These are phyloP conservation scores for Russula virescens DNA, from an alignment of 768 basidiomycete species.

Conservation along the genomic window DNA sequence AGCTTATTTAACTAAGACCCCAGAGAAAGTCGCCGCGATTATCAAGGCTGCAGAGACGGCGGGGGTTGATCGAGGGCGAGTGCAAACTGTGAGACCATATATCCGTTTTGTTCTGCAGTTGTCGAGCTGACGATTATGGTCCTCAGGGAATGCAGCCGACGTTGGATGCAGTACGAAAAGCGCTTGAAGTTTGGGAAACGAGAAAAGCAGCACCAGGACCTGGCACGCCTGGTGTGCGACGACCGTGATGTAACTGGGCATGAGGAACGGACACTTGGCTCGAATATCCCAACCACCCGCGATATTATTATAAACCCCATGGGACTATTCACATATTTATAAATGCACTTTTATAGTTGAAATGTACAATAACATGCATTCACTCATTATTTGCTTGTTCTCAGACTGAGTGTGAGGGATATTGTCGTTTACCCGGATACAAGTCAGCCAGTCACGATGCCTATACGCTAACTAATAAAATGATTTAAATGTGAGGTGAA, in stretches of 20 bases:
- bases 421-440: too few relatives aligned
- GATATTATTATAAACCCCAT: constrained; percentile 17
- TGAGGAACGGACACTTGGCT: background rate
- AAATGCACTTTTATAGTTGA: background rate
- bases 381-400: background rate
- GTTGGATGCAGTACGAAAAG: constrained; percentile 66
- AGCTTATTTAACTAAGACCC: constrained; percentile 70
- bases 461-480: too few relatives aligned
- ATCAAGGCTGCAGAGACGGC: constrained; percentile 54
- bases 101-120: background rate
- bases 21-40: constrained; percentile 77
- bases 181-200: constrained; percentile 45
- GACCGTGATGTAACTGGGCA: background rate
- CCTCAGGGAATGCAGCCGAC: constrained; percentile 71
- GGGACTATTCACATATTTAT: constrained; percentile 7
- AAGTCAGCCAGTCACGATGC: too few relatives aligned
- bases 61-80: constrained; percentile 54
- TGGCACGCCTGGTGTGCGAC: constrained; percentile 6
- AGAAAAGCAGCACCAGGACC: constrained; percentile 20
- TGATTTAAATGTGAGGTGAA: too few relatives aligned
- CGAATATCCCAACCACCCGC: background rate
- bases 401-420: too few relatives aligned
- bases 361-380: background rate
- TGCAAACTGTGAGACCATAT: constrained; percentile 53
- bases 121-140: constrained; percentile 2